Base-by-base conservation (phyloP, 257 asterid species). In the Asclepias syriaca region DNA sequence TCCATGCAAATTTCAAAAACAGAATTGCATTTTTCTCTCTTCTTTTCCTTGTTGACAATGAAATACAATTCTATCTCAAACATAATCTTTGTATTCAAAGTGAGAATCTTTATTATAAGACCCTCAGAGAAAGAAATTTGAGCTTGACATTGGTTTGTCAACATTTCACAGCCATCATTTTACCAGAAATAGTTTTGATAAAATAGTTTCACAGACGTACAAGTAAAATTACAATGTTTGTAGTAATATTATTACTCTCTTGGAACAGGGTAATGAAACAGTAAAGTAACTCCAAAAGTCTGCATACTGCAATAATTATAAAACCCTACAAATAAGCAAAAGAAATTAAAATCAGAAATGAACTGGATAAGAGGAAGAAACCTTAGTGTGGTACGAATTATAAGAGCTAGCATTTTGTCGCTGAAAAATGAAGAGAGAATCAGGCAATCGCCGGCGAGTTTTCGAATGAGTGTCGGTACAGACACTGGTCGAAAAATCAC, bases 401-500 rank as follows among this genome's bases (percentile, higher is more conserved):
- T 16, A 61, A 74, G 34, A 71, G 59, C 71, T 68, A 54, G 83
- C 61, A 43, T 49, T 78, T 65, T 78, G 81, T 68, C 79, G 79
- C 16, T 76, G 83, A 77, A 72, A 84, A 60, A 22, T 59, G 77
- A 87, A 87, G n/a, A 93, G 87, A 2, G 97, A 89, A 34, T 80
- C 87, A 15, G 97, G 98, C 81, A 93, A 81, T 60, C 87, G 87
- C 51, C 96, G 96, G 77, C 90, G 88, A 50, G 39, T 55, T 60
- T 66, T 75, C 66, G 81, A 83, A 37, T 78, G 77, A 8, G 74
- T 74, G 15, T 49, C 77, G 16, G 15, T 69, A 72, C 43, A 76
- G 66, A 75, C 13, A 72, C 39, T 21, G 61, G 49, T 70, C 55
- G 68, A 61, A 45, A 58, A 57, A 50, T 54, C 68, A 73, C 81